phyloP scores from a whole-genome alignment of 2,329 filamentous ascomycete genomes.

The Sphaerulina vaccinii region DNA sequence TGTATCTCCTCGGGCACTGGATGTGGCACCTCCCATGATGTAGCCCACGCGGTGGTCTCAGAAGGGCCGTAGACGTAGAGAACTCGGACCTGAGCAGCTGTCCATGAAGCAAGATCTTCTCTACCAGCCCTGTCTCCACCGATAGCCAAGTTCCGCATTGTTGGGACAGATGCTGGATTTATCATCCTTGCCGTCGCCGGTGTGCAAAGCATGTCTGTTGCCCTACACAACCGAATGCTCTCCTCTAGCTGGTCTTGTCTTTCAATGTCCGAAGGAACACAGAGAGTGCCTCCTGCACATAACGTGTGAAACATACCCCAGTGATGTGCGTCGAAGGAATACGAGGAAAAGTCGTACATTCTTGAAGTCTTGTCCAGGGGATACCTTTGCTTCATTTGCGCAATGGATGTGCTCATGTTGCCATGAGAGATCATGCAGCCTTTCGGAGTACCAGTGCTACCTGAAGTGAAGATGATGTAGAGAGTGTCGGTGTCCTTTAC shows the following conservation, averaged over 20 bases:
- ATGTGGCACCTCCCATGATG: slow-evolving; percentile 8
- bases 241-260: slow-evolving; percentile 15
- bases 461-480: slow-evolving; percentile 38
- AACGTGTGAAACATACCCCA: slow-evolving; percentile 12
- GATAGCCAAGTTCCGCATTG: slow-evolving; percentile 10
- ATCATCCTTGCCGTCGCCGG: slow-evolving; percentile 12
- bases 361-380: slow-evolving; percentile 8
- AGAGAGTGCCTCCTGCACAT: slow-evolving; percentile 24
- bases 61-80: slow-evolving; percentile 13
- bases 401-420: slow-evolving; percentile 12
- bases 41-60: slow-evolving; percentile 13
- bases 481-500: slow-evolving; percentile 4
- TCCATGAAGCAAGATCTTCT: slow-evolving; percentile 5
- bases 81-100: neutral
- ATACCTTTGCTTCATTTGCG: neutral
- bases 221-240: slow-evolving; percentile 2
- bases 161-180: slow-evolving; percentile 5
- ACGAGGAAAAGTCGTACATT: slow-evolving; percentile 26
- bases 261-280: slow-evolving; percentile 24
- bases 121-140: slow-evolving; percentile 9
- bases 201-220: slow-evolving; percentile 10
- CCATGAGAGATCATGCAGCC: slow-evolving; percentile 16
- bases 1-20: slow-evolving; percentile 26
- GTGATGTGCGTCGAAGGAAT: slow-evolving; percentile 26
- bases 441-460: slow-evolving; percentile 49